These are phyloP conservation scores for Boletus sensibilis DNA, from an alignment of 768 basidiomycete species.

Conservation along the genomic window DNA sequence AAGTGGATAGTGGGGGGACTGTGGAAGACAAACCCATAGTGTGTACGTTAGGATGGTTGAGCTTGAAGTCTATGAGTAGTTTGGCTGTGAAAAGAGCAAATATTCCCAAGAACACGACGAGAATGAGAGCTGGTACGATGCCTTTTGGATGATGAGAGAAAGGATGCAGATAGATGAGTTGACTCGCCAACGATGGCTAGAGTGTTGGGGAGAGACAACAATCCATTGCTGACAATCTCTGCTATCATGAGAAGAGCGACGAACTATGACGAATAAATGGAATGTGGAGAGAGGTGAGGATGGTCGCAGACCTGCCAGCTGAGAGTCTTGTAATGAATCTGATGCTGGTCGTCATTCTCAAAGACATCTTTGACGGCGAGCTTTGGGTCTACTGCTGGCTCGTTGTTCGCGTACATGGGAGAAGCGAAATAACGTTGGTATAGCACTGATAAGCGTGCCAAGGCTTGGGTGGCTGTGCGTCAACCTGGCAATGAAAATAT, in stretches of 20 bases:
- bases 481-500: background rate
- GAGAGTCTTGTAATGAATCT: conserved; percentile 4
- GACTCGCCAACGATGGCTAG: conserved; percentile 4
- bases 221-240: conserved; percentile 5
- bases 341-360: conserved; percentile 39
- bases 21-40: conserved; percentile 42
- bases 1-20: background rate
- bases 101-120: conserved; percentile 1
- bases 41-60: conserved; percentile 51
- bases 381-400: background rate
- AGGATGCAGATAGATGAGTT: background rate
- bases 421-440: background rate
- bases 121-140: conserved; percentile 8
- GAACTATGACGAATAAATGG: background rate
- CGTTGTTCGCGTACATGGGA: background rate
- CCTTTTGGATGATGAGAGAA: conserved; percentile 1
- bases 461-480: background rate
- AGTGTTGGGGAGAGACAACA: background rate
- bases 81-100: conserved; percentile 35
- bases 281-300: no score
- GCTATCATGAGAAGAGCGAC: conserved; percentile 1
- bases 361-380: conserved; percentile 35
- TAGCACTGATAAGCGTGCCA: no score
- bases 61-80: conserved; percentile 37
- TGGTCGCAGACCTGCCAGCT: background rate